Evolutionary conservation across 768 basidiomycete genomes (phyloP).

Genomic region (Coprinopsis sp.): DNA sequence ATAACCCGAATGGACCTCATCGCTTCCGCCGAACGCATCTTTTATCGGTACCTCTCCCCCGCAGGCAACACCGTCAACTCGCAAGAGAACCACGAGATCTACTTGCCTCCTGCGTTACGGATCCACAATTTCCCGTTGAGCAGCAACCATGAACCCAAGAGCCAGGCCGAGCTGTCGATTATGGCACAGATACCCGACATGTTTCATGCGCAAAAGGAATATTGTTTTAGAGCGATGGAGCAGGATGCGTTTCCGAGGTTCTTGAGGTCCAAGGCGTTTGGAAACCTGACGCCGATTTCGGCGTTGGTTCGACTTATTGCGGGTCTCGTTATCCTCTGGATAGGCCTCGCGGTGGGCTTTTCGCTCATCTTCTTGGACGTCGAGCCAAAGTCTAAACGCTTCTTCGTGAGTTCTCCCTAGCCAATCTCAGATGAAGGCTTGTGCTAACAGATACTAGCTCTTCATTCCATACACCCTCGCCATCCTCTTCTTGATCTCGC

Average conservation of each 20-base stretch:
- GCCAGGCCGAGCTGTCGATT: slow-evolving; percentile 60
- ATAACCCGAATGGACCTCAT: slow-evolving; percentile 89
- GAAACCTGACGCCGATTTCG: slow-evolving; percentile 90
- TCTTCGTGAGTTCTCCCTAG: slow-evolving; percentile 72
- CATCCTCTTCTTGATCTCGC: slow-evolving; percentile 85
- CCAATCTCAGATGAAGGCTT: background rate
- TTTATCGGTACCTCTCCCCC: slow-evolving; percentile 87
- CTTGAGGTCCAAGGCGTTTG: slow-evolving; percentile 95
- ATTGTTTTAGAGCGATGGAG: slow-evolving; percentile 94
- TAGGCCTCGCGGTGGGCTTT: slow-evolving; percentile 88
- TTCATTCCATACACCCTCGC: slow-evolving; percentile 93
- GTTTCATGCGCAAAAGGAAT: slow-evolving; percentile 96
- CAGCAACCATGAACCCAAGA: slow-evolving; percentile 65
- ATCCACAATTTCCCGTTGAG: slow-evolving; percentile 87
- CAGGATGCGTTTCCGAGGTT: slow-evolving; percentile 94
- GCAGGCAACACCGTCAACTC: slow-evolving; percentile 71
- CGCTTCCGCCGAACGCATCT: slow-evolving; percentile 93
- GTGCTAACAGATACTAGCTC: slow-evolving; percentile 50
- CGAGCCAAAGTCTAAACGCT: slow-evolving; percentile 84
- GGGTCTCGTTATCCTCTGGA: slow-evolving; percentile 87
- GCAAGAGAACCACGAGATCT: slow-evolving; percentile 94
- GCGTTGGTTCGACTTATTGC: slow-evolving; percentile 80
- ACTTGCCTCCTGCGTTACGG: slow-evolving; percentile 89
- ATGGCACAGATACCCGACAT: slow-evolving; percentile 94
- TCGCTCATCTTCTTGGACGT: slow-evolving; percentile 92